Base-by-base conservation (phyloP, 73 alveolate genomes). In the Effrenium voratum region DNA sequence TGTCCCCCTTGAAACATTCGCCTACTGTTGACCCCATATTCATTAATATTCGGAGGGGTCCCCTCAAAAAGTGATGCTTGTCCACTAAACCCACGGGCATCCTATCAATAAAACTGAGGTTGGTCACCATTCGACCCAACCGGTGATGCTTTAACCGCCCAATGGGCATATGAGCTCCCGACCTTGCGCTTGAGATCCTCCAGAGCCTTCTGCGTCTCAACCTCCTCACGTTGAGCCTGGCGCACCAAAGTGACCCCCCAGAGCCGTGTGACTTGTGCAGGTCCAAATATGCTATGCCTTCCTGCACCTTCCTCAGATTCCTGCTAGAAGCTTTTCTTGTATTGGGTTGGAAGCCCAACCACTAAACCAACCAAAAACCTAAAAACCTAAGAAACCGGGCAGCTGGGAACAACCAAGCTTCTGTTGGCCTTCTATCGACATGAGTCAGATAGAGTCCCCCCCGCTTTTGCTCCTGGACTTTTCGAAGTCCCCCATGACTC, bases 121-220 rank as follows among this genome's bases (percentile, higher is more conserved):
- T 13, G 79, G 16, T 40, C 15, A 66, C 85, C 59, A 41, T 75
- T 38, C 55, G 19, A 8, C 85, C 85, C 46, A 45, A n/a, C n/a
- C n/a, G n/a, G n/a, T n/a, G n/a, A n/a, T n/a, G n/a, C n/a, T n/a
- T n/a, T n/a, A n/a, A n/a, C n/a, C n/a, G n/a, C n/a, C n/a, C n/a
- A n/a, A n/a, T n/a, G n/a, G n/a, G n/a, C n/a, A n/a, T n/a, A n/a
- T n/a, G n/a, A n/a, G n/a, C n/a, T n/a, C 81, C 38, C 1, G 3
- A 83, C 95, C 95, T 87, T 87, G 63, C 95, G 95, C 77, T 87
- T 87, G 49, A 87, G 66, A 46, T 87, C 95, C 50, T 87, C 95
- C 46, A 87, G 38, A 6, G 82, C 52, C 44, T 47, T 44, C 45
- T 59, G 83, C 41, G 41, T 52, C 36, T 87, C 95, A 28, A 41